These are phyloP conservation scores for Cladophialophora carrionii DNA, from an alignment of 2,329 filamentous ascomycete species.

Conservation along the genomic window DNA sequence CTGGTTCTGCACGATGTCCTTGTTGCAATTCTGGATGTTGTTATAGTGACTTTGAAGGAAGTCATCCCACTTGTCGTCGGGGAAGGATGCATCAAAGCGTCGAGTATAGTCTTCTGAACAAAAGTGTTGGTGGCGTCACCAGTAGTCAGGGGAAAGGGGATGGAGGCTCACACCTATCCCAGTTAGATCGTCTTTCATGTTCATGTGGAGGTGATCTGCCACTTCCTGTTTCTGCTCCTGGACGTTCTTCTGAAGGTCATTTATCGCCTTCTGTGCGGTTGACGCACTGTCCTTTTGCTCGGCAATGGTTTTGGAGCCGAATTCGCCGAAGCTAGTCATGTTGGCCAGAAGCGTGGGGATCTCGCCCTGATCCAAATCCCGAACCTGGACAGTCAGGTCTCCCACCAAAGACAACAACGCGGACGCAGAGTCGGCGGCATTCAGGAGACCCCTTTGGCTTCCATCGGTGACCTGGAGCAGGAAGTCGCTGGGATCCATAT, in stretches of 20 bases:
- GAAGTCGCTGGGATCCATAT: neutral
- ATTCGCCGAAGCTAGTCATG: neutral
- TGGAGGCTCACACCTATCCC: neutral
- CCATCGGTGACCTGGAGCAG: neutral
- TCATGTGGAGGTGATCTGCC: neutral
- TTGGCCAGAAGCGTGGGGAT: neutral
- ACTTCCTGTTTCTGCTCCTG: constrained; percentile 10
- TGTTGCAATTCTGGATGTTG: neutral
- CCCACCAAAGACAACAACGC: neutral
- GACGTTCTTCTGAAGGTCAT: constrained; percentile 1
- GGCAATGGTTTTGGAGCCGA: neutral
- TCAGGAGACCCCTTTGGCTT: neutral
- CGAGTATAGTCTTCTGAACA: neutral
- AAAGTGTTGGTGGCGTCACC: neutral
- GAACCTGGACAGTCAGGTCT: neutral
- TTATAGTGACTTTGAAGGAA: constrained; percentile 1
- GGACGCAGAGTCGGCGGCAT: neutral
- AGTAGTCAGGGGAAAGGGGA: neutral
- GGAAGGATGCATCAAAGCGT: neutral
- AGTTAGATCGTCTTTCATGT: neutral
- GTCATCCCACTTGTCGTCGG: neutral
- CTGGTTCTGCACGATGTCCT: neutral
- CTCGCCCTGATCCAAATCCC: constrained; percentile 1
- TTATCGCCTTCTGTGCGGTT: neutral
- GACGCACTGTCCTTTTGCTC: neutral